Evolutionary conservation across 2,329 filamentous ascomycete species (phyloP), one percentile per base, ranked within the genome.

Genomic region (Claviceps fusiformis): DNA sequence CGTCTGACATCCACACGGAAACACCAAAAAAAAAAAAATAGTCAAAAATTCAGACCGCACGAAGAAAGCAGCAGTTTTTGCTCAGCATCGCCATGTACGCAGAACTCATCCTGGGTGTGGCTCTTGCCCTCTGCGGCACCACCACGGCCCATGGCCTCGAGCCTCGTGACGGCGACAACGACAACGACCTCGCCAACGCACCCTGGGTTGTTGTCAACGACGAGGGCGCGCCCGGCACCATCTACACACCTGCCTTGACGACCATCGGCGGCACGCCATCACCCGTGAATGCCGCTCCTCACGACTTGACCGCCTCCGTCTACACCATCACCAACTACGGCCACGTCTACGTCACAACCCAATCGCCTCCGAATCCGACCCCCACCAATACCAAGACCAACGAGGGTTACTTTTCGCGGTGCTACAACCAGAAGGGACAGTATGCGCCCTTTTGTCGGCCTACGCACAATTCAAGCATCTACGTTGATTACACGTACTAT

Each of bases 381-480:
- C 70, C 73, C 35, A 70, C 69, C 31, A 56, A 58, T 35, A 64
- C 63, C 60, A 68, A 67, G 55, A 65, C 70, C 52, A 72, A 70
- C 52, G 65, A 69, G 52, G 78, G 77, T 50, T 70, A 73, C n/a
- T 81, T 80, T 60, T 64, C 72, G 15, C 64, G 72, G 29, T 81
- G 78, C 65, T 63, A 67, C 63, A 80, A 79, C 62, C 63, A 62
- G 47, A 69, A 78, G 50, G 75, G 74, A 37, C 62, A 65, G 17
- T 63, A 70, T 56, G 74, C 72, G 55, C 79, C 79, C 0, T 79
- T 80, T 60, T 82, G 79, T 63, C 65, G 69, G 15, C 79, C 79
- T 0, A 63, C 66, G 9, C 61, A 66, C 17, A 72, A 72, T 55
- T 71, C 70, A 54, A 70, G 70, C 9, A 65, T 81, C 29, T 70